Base-by-base conservation (phyloP, 352 stramenopile species). In the Albugo candida region DNA sequence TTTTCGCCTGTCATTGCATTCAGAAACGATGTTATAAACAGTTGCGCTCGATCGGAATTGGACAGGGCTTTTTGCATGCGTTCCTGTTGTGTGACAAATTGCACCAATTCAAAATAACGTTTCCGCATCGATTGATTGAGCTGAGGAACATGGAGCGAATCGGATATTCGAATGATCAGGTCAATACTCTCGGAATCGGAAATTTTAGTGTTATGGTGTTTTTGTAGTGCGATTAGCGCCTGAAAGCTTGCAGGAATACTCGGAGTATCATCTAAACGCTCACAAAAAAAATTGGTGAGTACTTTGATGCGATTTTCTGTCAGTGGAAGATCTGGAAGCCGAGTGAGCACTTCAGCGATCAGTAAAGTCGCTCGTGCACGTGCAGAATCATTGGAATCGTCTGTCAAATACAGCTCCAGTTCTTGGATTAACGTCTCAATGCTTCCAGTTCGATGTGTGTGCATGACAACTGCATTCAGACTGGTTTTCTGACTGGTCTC, bases 1-100 rank as follows among this genome's bases (percentile, higher is more conserved):
- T 94, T 94, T 55, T 94, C 82, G 31, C 82, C 82, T 48, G 91
- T 72, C 70, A 93, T 87, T 43, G 74, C 72, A 42, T 65, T 72
- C 45, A 93, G 54, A 43, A 94, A 86, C 0, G 64, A 78, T 41
- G 70, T 62, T 21, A 78, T 66, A 49, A 92, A 91, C 24, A 65
- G 50, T 10, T 54, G 47, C 0, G 73, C 76, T 16, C 78, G 55
- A 44, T 71, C 62, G 3, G 45, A 58, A 24, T 53, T 55, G 40
- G 78, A 52, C 19, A 82, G 53, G 52, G 67, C 60, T 35, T 76
- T 58, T 13, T 84, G 66, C 14, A 80, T 59, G 16, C 54, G 52
- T 18, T 61, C 57, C 55, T 84, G 68, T n/a, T 53, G 61, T 38
- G 87, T 58, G 27, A 65, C 68, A 31, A 83, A 60, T 49, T 87